These are phyloP conservation scores for Oryza glumipatula DNA, from an alignment of 176 grass and related monocot species.

Conservation along the genomic window DNA sequence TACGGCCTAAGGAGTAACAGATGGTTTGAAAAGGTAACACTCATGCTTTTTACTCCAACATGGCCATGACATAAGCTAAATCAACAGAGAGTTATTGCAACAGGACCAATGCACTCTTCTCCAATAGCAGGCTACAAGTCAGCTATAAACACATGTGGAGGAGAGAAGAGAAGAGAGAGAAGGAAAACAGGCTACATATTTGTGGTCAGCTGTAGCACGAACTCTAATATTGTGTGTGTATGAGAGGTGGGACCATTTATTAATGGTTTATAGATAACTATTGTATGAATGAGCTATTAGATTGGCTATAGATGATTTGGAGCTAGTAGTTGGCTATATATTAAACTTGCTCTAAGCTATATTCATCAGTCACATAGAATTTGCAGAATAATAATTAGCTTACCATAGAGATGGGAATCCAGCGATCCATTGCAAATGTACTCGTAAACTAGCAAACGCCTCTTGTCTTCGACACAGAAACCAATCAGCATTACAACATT, in stretches of 20 bases:
- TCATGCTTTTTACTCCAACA: neutral
- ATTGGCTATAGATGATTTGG: too few species aligned
- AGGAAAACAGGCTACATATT: too few species aligned
- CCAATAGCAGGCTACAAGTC: too few species aligned
- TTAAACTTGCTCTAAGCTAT: too few species aligned
- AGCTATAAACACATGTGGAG: too few species aligned
- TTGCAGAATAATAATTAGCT: neutral
- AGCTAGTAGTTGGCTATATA: too few species aligned
- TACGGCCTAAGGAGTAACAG: slow-evolving; percentile 48
- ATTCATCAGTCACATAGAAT: neutral
- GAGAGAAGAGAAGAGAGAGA: too few species aligned
- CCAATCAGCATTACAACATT: slow-evolving; percentile 99
- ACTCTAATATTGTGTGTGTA: too few species aligned
- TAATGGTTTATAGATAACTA: too few species aligned
- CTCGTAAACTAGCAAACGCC: slow-evolving; percentile 89
- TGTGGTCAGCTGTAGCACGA: too few species aligned
- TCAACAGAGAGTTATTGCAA: neutral
- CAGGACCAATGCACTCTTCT: neutral
- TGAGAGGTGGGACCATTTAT: too few species aligned
- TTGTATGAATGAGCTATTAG: too few species aligned
- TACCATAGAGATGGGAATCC: slow-evolving; percentile 94
- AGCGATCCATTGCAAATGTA: slow-evolving; percentile 95
- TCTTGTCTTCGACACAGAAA: slow-evolving; percentile 93
- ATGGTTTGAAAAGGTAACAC: neutral
- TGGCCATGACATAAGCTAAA: neutral